phyloP scores from a whole-genome alignment of 768 basidiomycete genomes.

The Tricholoma matsutake region DNA sequence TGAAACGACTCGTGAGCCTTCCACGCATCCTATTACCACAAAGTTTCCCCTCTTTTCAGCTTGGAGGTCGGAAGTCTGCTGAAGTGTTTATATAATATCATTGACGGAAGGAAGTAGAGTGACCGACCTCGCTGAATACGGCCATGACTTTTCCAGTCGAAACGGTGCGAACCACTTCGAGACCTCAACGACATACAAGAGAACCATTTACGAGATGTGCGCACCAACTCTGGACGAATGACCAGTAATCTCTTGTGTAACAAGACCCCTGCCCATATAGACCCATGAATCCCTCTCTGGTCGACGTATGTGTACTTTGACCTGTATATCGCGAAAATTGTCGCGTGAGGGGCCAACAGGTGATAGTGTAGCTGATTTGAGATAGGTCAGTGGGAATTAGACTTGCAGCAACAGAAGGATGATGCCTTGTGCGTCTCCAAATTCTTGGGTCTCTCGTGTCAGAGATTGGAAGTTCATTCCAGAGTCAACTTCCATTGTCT shows the following conservation, averaged over 20 bases:
- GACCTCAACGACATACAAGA: conserved; percentile 1
- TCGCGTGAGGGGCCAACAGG: conserved; percentile 41
- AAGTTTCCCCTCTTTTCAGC: conserved; percentile 89
- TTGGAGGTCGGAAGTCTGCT: conserved; percentile 65
- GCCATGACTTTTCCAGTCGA: conserved; percentile 67
- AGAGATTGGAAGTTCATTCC: conserved; percentile 20
- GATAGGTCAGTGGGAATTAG: neutral
- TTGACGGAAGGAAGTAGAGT: neutral
- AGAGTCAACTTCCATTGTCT: conserved; percentile 45
- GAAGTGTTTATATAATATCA: neutral
- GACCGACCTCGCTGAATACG: conserved; percentile 65
- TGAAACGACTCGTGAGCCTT: conserved; percentile 69
- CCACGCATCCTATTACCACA: conserved; percentile 78
- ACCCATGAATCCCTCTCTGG: conserved; percentile 80
- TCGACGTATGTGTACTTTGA: conserved; percentile 80
- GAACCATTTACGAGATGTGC: conserved; percentile 23
- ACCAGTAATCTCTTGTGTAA: conserved; percentile 70
- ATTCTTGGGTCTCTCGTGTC: conserved; percentile 16
- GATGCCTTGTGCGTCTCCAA: conserved; percentile 15
- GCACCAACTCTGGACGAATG: conserved; percentile 80
- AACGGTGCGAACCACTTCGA: conserved; percentile 58
- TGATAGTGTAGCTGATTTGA: conserved; percentile 14
- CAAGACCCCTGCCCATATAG: conserved; percentile 75
- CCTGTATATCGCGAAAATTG: conserved; percentile 71
- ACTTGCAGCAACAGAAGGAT: neutral